Base-by-base conservation (phyloP, 176 grass and related monocot species). In the Phoenix roebelenii region DNA sequence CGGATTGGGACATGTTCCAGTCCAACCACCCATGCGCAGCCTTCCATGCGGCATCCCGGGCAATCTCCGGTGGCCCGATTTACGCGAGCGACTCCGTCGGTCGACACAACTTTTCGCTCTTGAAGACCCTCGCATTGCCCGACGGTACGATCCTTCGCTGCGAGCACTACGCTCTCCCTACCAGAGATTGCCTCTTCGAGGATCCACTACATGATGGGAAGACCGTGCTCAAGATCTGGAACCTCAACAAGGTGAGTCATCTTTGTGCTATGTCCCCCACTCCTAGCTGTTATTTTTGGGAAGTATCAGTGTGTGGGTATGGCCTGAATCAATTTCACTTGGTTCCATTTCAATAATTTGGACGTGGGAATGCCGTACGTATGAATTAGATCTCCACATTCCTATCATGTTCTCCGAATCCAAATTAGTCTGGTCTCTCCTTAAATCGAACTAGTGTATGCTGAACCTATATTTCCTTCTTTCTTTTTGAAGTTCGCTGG, bases 1-100 rank as follows among this genome's bases (percentile, higher is more conserved):
- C 93, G 0, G 93, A 97, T 51, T 97, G 93, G 93, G 93, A 97
- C 93, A 97, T 97, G 93, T 97, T 97, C 87, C 93, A 97, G 77
- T 91, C 87, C 50, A 97, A 75, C 17, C 93, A 97, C 70, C 81
- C 87, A 23, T 88, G 83, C 51, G 93, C 93, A 1, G 72, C 76
- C 23, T 97, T 97, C 81, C 93, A 97, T 56, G 93, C 87, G 62
- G 93, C 87, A 1, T 97, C 93, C n/a, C 93, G 93, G 5, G 87
- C 93, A 49, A 74, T 92, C 64, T 97, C 93, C 50, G 93, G 93
- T 74, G 87, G 87, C 3, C 93, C 93, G 0, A 3, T 97, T 58
- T 97, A 97, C 69, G 63, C 92, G 67, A 85, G 81, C 75, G 93
- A 97, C 81, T 18, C 82, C 9, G 84, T 97, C 5, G 93, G 87